These are phyloP conservation scores for Russula earlei DNA, from an alignment of 768 basidiomycete species.

Conservation along the genomic window DNA sequence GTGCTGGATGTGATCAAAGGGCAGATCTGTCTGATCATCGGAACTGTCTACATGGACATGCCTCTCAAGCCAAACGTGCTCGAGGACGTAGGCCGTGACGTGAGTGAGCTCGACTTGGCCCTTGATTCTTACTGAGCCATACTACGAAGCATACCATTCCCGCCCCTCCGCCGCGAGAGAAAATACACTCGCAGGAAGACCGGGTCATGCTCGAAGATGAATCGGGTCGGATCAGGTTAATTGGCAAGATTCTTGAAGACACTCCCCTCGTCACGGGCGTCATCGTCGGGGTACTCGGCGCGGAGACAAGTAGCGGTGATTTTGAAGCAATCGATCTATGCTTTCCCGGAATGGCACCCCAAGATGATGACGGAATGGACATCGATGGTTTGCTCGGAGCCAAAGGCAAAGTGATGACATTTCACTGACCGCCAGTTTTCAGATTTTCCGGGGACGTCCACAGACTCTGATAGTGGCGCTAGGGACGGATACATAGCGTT, in stretches of 20 bases:
- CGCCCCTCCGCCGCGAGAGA: conserved; percentile 64
- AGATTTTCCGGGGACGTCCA: not conserved
- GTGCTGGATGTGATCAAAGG: conserved; percentile 84
- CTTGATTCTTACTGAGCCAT: conserved; percentile 1
- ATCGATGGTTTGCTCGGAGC: conserved; percentile 45
- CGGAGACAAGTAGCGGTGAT: conserved; percentile 82
- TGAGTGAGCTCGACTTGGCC: conserved; percentile 33
- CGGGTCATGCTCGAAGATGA: conserved; percentile 91
- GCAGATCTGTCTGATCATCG: conserved; percentile 81
- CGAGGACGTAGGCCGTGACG: conserved; percentile 88
- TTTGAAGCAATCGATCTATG: conserved; percentile 92
- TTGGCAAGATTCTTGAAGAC: conserved; percentile 58
- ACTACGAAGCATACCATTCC: conserved; percentile 64
- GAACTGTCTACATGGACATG: conserved; percentile 99
- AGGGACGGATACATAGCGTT: conserved; percentile 70
- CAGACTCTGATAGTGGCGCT: not conserved
- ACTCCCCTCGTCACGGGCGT: conserved; percentile 80
- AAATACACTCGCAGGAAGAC: conserved; percentile 72
- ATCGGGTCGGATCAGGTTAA: conserved; percentile 81
- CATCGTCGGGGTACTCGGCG: conserved; percentile 81
- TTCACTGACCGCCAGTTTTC: conserved; percentile 6
- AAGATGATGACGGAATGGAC: conserved; percentile 49
- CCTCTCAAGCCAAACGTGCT: conserved; percentile 97
- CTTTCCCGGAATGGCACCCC: conserved; percentile 73
- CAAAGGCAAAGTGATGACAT: not conserved